These are phyloP conservation scores for Hypoxylon sp. DNA, from an alignment of 2,329 filamentous ascomycete genomes.

Conservation along the genomic window DNA sequence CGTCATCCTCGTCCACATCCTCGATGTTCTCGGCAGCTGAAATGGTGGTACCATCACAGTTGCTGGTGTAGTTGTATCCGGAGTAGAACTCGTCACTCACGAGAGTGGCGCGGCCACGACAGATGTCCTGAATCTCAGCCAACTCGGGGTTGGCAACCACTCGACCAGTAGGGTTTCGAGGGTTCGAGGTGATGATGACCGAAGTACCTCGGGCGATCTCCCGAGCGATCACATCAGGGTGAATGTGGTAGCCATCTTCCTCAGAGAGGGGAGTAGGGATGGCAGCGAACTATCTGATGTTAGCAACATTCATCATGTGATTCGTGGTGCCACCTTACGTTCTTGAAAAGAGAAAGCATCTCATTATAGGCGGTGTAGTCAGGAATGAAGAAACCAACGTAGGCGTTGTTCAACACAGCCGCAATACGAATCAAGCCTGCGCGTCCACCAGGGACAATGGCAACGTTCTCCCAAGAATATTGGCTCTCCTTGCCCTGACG, in stretches of 20 bases:
- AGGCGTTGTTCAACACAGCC: constrained; percentile 91
- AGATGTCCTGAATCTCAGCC: constrained; percentile 92
- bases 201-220: constrained; percentile 88
- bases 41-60: constrained; percentile 92
- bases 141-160: constrained; percentile 89
- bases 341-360: constrained; percentile 95
- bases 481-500: constrained; percentile 87
- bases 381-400: constrained; percentile 93
- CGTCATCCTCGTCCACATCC: constrained; percentile 90
- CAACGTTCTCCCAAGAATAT: constrained; percentile 98
- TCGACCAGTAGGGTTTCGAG: constrained; percentile 92
- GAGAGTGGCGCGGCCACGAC: constrained; percentile 88
- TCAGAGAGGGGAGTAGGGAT: constrained; percentile 88
- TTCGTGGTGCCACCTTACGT: constrained; percentile 64
- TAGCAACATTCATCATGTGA: constrained; percentile 23
- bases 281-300: constrained; percentile 76
- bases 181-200: constrained; percentile 95
- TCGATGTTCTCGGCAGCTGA: constrained; percentile 90
- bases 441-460: constrained; percentile 93
- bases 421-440: constrained; percentile 95
- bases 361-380: constrained; percentile 98
- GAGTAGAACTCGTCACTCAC: constrained; percentile 98
- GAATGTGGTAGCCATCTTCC: constrained; percentile 92
- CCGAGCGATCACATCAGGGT: constrained; percentile 91
- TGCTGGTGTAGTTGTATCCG: constrained; percentile 94